Evolutionary conservation across 1,284 basidiomycete species (phyloP), one percentile per base, ranked within the genome.

Genomic region (Agroathelia rolfsii): DNA sequence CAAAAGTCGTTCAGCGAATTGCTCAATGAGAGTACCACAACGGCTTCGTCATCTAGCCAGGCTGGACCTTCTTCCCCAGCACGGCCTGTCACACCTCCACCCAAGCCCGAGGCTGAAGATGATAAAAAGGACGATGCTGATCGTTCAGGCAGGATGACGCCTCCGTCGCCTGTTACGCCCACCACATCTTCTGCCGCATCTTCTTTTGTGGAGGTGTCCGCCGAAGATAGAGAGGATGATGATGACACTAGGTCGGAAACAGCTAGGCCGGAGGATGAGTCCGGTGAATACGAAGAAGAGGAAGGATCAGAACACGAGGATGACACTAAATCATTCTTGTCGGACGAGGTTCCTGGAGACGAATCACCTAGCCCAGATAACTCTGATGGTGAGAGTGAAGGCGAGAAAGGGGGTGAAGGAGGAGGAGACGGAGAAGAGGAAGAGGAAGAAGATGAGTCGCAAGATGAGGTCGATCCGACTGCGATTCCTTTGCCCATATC

Each of bases 101-200:
- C 38, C 26, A 26, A 25, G 8, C 34, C 23, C 9, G 26, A 25
- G 16, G 27, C 38, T 28, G 39, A 47, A 20, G 32, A 41, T 28
- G 36, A 37, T 16, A 42, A 49, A 8, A 36, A 59, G 49, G 10
- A 56, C 56, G 35, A 59, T 59, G 45, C 51, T 56, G 45, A 61
- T 5, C 55, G n/a, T n/a, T n/a, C n/a, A n/a, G n/a, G n/a, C n/a
- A n/a, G n/a, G n/a, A 41, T 38, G 12, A 44, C 46, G 36, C 47
- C 40, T 24, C 52, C 53, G 28, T 47, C 47, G 17, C 27, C 22
- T 8, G 8, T n/a, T 24, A 9, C n/a, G 22, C 9, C 19, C 10
- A 32, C 26, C 17, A 26, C 8, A 7, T 17, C 43, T 2, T 53
- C 52, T 7, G 47, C 48, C 13, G 41, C 39, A 11, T 54, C 53